Percentiles rank a stretch among this genome's conserved stretches.
Evolutionary conservation across 805 yeast species (phyloP).

Genomic region (Yarrowia sp.): DNA sequence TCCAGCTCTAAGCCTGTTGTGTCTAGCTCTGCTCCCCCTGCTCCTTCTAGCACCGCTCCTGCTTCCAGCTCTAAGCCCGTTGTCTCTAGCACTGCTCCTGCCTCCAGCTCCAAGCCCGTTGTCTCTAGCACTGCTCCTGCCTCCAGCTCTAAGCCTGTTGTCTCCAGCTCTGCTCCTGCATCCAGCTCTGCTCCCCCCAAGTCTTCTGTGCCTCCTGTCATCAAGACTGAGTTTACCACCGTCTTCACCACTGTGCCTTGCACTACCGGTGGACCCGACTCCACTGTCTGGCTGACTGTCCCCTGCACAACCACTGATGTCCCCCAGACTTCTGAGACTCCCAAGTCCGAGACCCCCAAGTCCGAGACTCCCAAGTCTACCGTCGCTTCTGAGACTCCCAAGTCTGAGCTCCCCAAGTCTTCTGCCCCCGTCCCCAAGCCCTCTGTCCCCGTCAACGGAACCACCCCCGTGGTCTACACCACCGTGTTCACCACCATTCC

Average conservation of each 20-base stretch:
- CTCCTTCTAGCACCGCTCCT: neutral
- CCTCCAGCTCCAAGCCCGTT: neutral
- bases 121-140: neutral
- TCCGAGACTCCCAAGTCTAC: neutral
- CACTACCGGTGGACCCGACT: neutral
- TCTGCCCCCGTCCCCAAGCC: neutral
- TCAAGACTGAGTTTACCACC: neutral
- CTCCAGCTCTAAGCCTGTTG: neutral
- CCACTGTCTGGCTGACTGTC: neutral
- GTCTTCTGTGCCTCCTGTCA: neutral
- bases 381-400: neutral
- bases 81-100: neutral
- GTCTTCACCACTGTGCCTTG: slow-evolving; percentile 6
- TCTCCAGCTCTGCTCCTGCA: neutral
- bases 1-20: neutral
- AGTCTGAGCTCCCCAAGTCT: neutral
- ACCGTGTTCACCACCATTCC: slow-evolving; percentile 13
- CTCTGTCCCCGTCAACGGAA: neutral
- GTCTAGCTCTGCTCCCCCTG: neutral
- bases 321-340: neutral
- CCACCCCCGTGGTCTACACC: neutral
- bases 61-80: neutral
- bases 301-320: slow-evolving; percentile 6
- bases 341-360: neutral
- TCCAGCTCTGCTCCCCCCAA: neutral